Evolutionary conservation across 2,329 filamentous ascomycete genomes (phyloP).

Genomic region (Apiospora aurea): DNA sequence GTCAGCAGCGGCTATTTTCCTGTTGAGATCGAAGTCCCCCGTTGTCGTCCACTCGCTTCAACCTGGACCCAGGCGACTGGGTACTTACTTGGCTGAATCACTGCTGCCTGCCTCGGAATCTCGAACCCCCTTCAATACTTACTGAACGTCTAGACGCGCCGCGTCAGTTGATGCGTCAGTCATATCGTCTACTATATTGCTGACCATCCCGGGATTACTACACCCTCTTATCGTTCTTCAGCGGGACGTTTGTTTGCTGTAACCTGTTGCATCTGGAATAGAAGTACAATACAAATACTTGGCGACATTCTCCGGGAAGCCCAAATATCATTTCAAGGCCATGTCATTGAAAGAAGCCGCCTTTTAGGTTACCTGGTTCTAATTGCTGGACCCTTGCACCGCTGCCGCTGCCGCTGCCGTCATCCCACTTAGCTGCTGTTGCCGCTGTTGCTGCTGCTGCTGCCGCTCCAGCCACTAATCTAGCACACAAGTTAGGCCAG

Average conservation of each 20-base stretch:
- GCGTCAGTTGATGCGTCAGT: slow-evolving; percentile 14
- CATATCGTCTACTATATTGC: neutral
- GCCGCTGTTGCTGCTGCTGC: neutral
- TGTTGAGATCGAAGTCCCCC: neutral
- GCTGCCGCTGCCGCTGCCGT: slow-evolving; percentile 4
- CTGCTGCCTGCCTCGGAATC: neutral
- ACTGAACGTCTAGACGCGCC: slow-evolving; percentile 10
- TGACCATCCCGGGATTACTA: slow-evolving; percentile 10
- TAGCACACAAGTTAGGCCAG: slow-evolving; percentile 16
- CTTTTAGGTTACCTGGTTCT: neutral
- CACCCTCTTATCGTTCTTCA: slow-evolving; percentile 7
- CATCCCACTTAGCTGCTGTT: neutral
- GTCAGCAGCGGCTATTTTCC: slow-evolving; percentile 9
- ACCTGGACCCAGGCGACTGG: neutral
- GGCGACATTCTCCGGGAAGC: neutral
- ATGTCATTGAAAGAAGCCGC: neutral
- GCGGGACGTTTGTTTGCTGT: neutral
- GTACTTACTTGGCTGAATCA: neutral
- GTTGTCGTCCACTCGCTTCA: neutral
- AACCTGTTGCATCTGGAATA: neutral
- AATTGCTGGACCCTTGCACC: slow-evolving; percentile 7
- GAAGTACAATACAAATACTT: slow-evolving; percentile 13
- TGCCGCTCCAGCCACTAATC: neutral
- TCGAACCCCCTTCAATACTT: neutral
- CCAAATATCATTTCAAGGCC: neutral